A percentile compares a stretch with the other conserved stretches of the same genome.
These are phyloP conservation scores for Zoysia japonica DNA, from an alignment of 176 grass and related monocot species.

Conservation along the genomic window DNA sequence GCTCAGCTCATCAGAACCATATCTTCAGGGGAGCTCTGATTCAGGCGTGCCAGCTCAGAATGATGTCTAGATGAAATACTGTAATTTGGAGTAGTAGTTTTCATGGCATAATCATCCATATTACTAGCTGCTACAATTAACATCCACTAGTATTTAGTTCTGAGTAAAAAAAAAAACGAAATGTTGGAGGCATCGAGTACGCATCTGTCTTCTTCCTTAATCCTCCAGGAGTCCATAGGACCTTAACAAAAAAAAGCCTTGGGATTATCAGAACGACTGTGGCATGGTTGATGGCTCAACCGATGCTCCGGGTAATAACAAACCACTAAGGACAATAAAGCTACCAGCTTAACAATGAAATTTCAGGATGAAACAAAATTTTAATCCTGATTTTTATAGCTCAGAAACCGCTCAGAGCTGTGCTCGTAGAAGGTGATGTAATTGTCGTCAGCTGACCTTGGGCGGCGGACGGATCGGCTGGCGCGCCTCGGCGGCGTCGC, in stretches of 20 bases:
- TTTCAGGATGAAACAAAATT: not conserved
- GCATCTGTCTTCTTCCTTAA: too few species aligned
- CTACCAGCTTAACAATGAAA: not conserved
- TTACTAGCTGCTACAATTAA: not conserved
- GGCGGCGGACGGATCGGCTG: slow-evolving; percentile 28
- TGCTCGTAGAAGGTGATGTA: not conserved
- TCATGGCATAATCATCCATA: not conserved
- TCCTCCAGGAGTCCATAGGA: too few species aligned
- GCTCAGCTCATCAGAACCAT: not conserved
- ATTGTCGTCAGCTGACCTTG: slow-evolving; percentile 29
- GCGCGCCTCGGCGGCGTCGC: slow-evolving; percentile 3
- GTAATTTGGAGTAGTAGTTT: not conserved
- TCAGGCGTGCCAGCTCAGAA: too few species aligned
- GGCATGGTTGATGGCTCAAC: not conserved
- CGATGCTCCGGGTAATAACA: not conserved
- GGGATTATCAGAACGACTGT: not conserved
- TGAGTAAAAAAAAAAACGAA: not conserved
- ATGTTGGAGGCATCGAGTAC: too few species aligned
- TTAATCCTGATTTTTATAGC: not conserved
- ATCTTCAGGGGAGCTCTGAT: too few species aligned
- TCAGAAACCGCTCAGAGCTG: not conserved
- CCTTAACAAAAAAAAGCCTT: not conserved
- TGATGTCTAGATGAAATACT: not conserved
- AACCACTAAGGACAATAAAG: not conserved
- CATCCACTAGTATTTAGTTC: not conserved